Percentiles rank a stretch among this genome's conserved stretches.
phyloP scores from a whole-genome alignment of 352 stramenopile genomes.

The Phytophthora nicotianae region DNA sequence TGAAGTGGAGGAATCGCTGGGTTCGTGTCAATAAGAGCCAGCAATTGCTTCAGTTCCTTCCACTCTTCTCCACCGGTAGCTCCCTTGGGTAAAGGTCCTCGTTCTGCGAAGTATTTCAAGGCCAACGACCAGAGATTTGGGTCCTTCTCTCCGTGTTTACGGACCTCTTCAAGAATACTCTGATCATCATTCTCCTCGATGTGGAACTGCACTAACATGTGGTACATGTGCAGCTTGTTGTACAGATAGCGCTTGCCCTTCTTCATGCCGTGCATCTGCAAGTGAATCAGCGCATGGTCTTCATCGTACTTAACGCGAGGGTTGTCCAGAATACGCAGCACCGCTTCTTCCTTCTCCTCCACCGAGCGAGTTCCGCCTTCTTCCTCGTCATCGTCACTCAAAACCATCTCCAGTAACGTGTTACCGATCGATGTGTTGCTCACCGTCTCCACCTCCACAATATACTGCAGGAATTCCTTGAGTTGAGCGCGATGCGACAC shows the following conservation, averaged over 20 bases:
- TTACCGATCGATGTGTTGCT: constrained; percentile 91
- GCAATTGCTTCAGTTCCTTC: constrained; percentile 80
- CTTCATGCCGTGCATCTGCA: constrained; percentile 93
- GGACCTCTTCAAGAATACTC: constrained; percentile 89
- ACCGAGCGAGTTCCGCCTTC: constrained; percentile 33
- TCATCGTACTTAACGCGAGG: constrained; percentile 91
- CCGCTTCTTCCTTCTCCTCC: constrained; percentile 80
- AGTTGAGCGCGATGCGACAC: constrained; percentile 91
- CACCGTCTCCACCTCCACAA: constrained; percentile 88
- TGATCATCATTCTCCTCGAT: constrained; percentile 92
- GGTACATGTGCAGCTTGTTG: constrained; percentile 94
- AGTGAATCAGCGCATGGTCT: constrained; percentile 93
- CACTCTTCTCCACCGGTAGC: constrained; percentile 67
- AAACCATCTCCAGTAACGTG: constrained; percentile 89
- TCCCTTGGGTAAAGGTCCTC: constrained; percentile 73
- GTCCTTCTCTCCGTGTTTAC: constrained; percentile 90
- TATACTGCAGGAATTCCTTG: constrained; percentile 90
- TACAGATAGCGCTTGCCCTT: constrained; percentile 94
- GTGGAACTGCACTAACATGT: constrained; percentile 95
- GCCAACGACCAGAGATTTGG: constrained; percentile 91
- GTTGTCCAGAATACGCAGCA: constrained; percentile 91
- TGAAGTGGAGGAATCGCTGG: constrained; percentile 84
- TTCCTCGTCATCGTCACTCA: constrained; percentile 68
- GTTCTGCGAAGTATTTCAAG: constrained; percentile 90
- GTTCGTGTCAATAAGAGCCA: constrained; percentile 81